Base-by-base conservation (phyloP, 208 protist species). In the Strigomonas galati region DNA sequence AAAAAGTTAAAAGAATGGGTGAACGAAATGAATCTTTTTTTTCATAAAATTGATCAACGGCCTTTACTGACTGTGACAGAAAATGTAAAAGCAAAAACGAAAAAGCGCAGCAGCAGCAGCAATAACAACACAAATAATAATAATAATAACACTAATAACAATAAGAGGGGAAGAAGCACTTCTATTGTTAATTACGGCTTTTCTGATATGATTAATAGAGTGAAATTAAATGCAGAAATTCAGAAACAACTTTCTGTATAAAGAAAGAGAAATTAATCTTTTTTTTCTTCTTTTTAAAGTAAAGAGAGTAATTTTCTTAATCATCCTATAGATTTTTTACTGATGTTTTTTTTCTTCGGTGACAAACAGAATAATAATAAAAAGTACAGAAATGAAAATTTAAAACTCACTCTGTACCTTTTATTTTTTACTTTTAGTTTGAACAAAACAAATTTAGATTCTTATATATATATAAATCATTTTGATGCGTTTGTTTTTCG, bases 1-100 rank as follows among this genome's bases (percentile, higher is more conserved):
- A 59, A 52, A 43, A 72, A n/a, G 10, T 10, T 40, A 10, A 40
- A 40, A 10, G 35, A 40, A 14, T 40, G 35, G 35, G 35, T 67
- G 5, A 71, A 72, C 37, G 67, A 72, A 61, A 84, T 72, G 30
- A 67, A 72, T 32, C 40, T 62, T 14, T 92, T 92, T 54, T 92
- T 92, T 65, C 60, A 77, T 63, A 69, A 72, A 53, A 92, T 92
- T 62, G 86, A 92, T 61, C 32, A 72, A 23, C 70, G 81, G 6
- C 70, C 77, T 4, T 28, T 92, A n/a, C 30, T 87, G 6, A 74
- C 19, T 44, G 74, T 32, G 31, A 61, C 63, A 0, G 61, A 55
- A 14, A 62, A 66, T 21, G 51, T 64, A 17, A 27, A n/a, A 31
- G 30, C 30, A 32, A 15, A 19, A 40, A 21, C 1, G n/a, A 40